Evolutionary conservation across 31 red algal genomes (phyloP).

Genomic region (Bonnemaisonia californica): DNA sequence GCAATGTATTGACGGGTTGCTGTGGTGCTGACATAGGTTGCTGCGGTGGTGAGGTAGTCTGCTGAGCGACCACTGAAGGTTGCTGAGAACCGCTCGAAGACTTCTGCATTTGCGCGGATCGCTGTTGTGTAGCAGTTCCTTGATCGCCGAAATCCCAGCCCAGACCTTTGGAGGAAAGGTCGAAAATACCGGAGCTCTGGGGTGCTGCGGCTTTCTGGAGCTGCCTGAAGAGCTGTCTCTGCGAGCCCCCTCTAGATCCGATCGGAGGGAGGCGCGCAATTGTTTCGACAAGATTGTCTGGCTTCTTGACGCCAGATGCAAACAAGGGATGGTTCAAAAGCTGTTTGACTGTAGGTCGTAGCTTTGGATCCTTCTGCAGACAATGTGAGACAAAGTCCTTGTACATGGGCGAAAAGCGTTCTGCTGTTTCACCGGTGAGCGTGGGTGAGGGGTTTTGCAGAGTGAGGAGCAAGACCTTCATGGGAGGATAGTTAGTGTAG

Average conservation of each 20-base stretch:
- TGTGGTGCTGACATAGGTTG: background rate
- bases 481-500: conserved; percentile 77
- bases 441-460: conserved; percentile 84
- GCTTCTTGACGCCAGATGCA: conserved; percentile 51
- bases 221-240: conserved; percentile 61
- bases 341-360: conserved; percentile 63
- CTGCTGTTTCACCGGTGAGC: conserved; percentile 40
- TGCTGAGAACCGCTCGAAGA: background rate
- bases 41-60: background rate
- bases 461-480: conserved; percentile 93
- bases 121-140: background rate
- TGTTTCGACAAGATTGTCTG: conserved; percentile 45
- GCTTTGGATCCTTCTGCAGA: conserved; percentile 80
- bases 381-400: conserved; percentile 78
- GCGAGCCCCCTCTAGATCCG: conserved; percentile 59
- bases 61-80: background rate
- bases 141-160: conserved; percentile 79
- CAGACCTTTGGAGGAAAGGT: conserved; percentile 48
- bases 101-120: background rate
- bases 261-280: conserved; percentile 64
- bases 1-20: background rate
- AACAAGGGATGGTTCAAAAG: conserved; percentile 82
- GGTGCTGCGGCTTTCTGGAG: conserved; percentile 52
- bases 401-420: conserved; percentile 62
- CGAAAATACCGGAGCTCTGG: conserved; percentile 63